A percentile compares a stretch with the other conserved stretches of the same genome.
Conservation (phyloP, 1,284 basidiomycete species). For the Inonotus hispidus region DNA sequence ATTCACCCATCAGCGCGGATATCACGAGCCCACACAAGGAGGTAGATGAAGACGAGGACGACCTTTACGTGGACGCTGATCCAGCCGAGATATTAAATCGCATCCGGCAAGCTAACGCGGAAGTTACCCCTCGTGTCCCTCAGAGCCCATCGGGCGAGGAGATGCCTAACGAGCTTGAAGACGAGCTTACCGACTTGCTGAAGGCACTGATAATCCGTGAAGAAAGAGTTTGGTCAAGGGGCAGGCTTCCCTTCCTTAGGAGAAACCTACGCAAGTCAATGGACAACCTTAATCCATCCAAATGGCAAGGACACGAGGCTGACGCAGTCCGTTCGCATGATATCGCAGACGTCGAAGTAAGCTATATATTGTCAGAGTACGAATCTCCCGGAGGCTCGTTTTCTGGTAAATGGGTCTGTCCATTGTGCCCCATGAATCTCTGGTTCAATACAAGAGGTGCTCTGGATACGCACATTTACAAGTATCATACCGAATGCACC, state of each 20-base stretch:
- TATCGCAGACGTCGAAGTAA: neutral
- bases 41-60: neutral
- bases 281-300: neutral
- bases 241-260: conserved; percentile 15
- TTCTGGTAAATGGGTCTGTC: conserved; percentile 44
- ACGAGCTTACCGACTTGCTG: neutral
- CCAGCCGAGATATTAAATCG: neutral
- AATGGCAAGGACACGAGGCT: neutral
- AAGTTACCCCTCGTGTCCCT: too few species aligned
- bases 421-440: conserved; percentile 51
- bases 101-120: neutral
- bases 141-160: neutral
- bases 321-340: neutral
- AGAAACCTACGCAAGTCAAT: conserved; percentile 14
- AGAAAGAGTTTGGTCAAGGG: neutral
- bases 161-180: neutral
- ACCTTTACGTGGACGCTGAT: neutral
- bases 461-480: conserved; percentile 47
- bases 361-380: neutral
- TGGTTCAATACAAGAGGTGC: conserved; percentile 42
- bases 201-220: neutral
- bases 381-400: neutral
- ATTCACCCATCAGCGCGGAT: neutral
- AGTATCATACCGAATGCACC: conserved; percentile 47
- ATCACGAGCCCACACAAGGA: neutral